Evolutionary conservation across 352 stramenopile genomes (phyloP).

Genomic region (Vaucheria bursata): DNA sequence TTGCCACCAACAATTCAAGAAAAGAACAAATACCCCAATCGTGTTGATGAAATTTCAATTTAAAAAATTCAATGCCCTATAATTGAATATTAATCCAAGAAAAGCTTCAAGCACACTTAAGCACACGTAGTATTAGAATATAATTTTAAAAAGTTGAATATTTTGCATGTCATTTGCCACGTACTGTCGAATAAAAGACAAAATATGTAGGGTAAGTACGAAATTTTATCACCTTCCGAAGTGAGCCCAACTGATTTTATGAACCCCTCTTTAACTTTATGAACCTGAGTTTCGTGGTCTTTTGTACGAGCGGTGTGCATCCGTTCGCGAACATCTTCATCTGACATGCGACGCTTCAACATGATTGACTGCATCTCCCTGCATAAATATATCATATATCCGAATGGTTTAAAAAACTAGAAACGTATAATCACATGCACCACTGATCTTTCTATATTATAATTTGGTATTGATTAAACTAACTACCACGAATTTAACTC

Average conservation of each 20-base stretch:
- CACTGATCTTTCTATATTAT: neutral
- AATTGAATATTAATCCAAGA: neutral
- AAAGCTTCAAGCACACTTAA: neutral
- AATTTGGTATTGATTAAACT: neutral
- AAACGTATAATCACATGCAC: neutral
- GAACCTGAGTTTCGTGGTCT: slow-evolving; percentile 5
- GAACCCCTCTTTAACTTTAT: slow-evolving; percentile 1
- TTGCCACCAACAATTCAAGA: neutral
- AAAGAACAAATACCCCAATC: neutral
- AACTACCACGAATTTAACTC: neutral
- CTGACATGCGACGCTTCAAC: slow-evolving; percentile 10
- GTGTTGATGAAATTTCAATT: neutral
- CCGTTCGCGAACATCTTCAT: slow-evolving; percentile 9
- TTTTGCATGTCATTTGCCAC: neutral
- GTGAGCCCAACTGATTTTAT: neutral
- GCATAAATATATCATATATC: neutral
- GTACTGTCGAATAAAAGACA: neutral
- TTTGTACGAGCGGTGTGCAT: slow-evolving; percentile 12
- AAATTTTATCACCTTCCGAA: slow-evolving; percentile 3
- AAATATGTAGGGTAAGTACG: neutral
- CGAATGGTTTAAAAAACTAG: neutral
- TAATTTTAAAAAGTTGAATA: neutral
- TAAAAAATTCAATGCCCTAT: neutral
- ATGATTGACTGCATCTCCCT: slow-evolving; percentile 3
- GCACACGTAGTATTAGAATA: neutral